Base-by-base conservation (phyloP, 768 basidiomycete genomes). In the Cyclocybe aegerita region DNA sequence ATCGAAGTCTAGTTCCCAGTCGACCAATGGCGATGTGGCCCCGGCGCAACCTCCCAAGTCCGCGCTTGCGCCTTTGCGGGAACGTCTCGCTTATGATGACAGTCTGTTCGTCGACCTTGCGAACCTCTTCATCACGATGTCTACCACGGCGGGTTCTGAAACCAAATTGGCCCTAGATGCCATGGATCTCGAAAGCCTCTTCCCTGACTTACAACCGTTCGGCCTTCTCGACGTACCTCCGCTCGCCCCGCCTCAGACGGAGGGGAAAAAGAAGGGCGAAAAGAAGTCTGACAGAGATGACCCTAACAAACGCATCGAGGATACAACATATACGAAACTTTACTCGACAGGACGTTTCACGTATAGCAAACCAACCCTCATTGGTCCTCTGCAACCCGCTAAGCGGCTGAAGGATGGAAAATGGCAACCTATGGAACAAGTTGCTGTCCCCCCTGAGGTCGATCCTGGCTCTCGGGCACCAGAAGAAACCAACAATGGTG, bases 381-480 rank as follows among this genome's bases (percentile, higher is more conserved):
- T 98, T 32, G 86, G 92, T 8, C 81, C 93, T 40, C 70, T 98
- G 33, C 79, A 92, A 55, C 97, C 96, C 5, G 81, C 88, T 4
- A 85, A 78, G 60, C 85, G 85, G 54, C 86, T 84, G 75, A 80
- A 77, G 53, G 72, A 82, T 41, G 87, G 79, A 1, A 70, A 70
- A 36, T 90, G 87, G 84, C 60, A 78, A 23, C 74, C 81, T 53
- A 72, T 86, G 32, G 87, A 90, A 52, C 85, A 87, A 43, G 65
- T 71, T 33, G 69, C 81, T 30, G 70, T 77, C 4, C 64, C 69
- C 14, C 68, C 77, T 4, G 74, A 77, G 29, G 63, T 66, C 5
- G 76, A 80, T 5, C 61, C 63, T 29, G 59, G 66, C 10, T 60
- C 66, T 7, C 77, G 73, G 59, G 67, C 68, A 48, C 60, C 64